phyloP scores from a whole-genome alignment of 225 moss, liverwort and hornwort species.

The Thuidium tamariscinum region DNA sequence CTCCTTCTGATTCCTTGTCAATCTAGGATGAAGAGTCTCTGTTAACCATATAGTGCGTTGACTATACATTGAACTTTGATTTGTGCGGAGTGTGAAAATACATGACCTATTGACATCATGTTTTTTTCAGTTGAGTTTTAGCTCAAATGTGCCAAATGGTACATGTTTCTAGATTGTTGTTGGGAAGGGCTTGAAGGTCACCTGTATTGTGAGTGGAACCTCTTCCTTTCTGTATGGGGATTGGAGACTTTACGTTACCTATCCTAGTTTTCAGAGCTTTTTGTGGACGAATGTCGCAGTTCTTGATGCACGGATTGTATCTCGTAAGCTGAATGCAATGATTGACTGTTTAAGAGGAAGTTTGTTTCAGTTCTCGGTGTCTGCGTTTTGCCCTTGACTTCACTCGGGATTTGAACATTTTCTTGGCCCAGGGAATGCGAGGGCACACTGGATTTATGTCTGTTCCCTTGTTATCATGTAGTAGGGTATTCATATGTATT shows the following conservation, averaged over 20 bases:
- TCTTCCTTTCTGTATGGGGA: not conserved
- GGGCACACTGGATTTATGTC: not conserved
- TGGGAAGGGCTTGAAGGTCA: not conserved
- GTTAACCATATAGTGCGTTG: not conserved
- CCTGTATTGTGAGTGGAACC: not conserved
- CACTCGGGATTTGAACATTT: not conserved
- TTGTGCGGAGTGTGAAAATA: not conserved
- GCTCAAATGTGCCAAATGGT: not conserved
- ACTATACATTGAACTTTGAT: not conserved
- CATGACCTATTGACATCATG: not conserved
- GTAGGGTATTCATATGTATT: not conserved
- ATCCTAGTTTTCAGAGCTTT: not conserved
- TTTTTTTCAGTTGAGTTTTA: not conserved
- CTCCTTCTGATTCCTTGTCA: not conserved
- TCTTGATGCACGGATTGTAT: not conserved
- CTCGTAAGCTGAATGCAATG: not conserved
- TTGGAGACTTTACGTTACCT: not conserved
- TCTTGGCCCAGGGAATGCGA: not conserved
- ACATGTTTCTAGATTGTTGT: not conserved
- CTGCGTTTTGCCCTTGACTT: not conserved
- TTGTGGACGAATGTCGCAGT: not conserved
- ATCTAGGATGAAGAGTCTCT: not conserved
- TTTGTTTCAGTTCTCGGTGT: not conserved
- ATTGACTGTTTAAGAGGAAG: too few relatives aligned
- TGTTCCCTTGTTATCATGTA: not conserved